Conservation (phyloP, 352 stramenopile species). For the Pythium vanterpoolii region DNA sequence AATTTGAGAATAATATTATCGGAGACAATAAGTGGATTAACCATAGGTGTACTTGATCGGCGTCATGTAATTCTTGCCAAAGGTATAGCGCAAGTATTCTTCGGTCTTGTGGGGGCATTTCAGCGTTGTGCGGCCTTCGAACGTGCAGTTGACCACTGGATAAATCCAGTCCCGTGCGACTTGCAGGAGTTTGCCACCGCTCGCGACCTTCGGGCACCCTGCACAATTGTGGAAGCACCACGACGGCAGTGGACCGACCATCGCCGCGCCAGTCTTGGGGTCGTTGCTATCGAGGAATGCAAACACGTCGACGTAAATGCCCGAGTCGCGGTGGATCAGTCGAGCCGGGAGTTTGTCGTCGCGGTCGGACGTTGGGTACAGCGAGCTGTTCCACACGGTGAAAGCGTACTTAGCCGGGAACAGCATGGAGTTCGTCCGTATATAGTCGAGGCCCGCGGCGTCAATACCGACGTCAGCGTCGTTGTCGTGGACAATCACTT, state of each 20-base stretch:
- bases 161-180: conserved; percentile 14
- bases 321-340: conserved; percentile 21
- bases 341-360: conserved; percentile 25
- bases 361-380: conserved; percentile 18
- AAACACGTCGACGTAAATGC: conserved; percentile 32
- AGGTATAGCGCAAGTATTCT: conserved; percentile 10
- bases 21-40: neutral
- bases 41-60: conserved; percentile 4
- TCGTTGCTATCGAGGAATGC: conserved; percentile 24
- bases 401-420: conserved; percentile 18
- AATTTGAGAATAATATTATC: conserved; percentile 5
- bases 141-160: conserved; percentile 10
- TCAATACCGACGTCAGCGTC: conserved; percentile 33
- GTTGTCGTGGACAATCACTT: conserved; percentile 27
- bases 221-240: conserved; percentile 26
- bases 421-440: conserved; percentile 9
- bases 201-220: neutral
- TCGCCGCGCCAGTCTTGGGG: neutral
- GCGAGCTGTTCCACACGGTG: conserved; percentile 21
- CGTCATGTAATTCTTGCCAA: conserved; percentile 12
- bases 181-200: neutral
- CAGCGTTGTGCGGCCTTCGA: conserved; percentile 4
- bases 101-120: conserved; percentile 8
- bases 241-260: conserved; percentile 15
- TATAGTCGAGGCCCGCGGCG: conserved; percentile 4